A percentile compares a stretch with the other conserved stretches of the same genome.
These are phyloP conservation scores for Phytophthora chlamydospora DNA, from an alignment of 352 stramenopile species.

Conservation along the genomic window DNA sequence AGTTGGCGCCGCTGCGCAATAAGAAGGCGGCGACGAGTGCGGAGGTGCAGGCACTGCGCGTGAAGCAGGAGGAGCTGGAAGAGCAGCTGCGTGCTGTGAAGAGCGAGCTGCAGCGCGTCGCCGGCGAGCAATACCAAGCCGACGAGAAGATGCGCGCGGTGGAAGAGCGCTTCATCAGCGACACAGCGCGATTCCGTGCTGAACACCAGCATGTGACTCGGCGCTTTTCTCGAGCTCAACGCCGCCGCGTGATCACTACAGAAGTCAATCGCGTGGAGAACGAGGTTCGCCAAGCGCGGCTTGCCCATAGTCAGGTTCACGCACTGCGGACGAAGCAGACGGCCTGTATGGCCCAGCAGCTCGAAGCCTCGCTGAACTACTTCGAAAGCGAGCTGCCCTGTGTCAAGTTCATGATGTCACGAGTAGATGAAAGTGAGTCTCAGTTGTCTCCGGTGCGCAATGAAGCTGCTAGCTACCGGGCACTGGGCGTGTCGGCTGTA, in stretches of 20 bases:
- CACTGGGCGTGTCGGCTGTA: conserved; percentile 57
- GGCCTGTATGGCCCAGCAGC: conserved; percentile 55
- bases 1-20: conserved; percentile 38
- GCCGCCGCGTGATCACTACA: conserved; percentile 42
- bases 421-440: conserved; percentile 52
- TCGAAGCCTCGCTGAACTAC: conserved; percentile 74
- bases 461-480: conserved; percentile 59
- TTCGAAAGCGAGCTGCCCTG: conserved; percentile 80
- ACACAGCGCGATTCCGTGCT: conserved; percentile 48
- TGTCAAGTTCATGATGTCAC: conserved; percentile 80
- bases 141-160: conserved; percentile 52
- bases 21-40: conserved; percentile 31
- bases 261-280: conserved; percentile 45
- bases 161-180: conserved; percentile 54
- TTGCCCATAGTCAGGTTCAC: conserved; percentile 48
- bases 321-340: conserved; percentile 55
- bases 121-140: conserved; percentile 44
- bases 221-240: conserved; percentile 42
- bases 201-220: conserved; percentile 58
- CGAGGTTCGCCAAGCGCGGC: conserved; percentile 42
- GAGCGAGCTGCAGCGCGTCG: conserved; percentile 49
- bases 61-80: conserved; percentile 59
- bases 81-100: conserved; percentile 59
- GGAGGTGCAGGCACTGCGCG: conserved; percentile 37
- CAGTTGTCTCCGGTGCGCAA: conserved; percentile 44